Conservation (phyloP, 768 basidiomycete species). For the Boletus tomentosulus region DNA sequence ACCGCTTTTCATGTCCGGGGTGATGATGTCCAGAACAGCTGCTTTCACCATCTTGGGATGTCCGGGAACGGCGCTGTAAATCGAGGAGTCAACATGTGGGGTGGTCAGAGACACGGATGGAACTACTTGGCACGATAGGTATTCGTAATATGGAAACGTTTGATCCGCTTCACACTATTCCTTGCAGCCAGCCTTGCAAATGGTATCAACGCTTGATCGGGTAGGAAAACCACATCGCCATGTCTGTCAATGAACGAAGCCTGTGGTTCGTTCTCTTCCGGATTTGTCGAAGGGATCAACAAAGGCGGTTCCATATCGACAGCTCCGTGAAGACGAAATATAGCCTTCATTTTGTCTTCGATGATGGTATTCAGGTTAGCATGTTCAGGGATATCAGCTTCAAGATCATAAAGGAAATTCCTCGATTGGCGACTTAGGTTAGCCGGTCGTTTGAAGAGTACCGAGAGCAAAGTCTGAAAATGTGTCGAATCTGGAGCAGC, state of each 20-base stretch:
- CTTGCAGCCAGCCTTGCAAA: conserved; percentile 84
- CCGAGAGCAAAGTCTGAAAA: conserved; percentile 70
- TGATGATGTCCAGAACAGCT: conserved; percentile 81
- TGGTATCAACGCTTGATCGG: conserved; percentile 66
- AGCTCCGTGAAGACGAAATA: conserved; percentile 88
- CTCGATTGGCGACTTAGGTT: conserved; percentile 59
- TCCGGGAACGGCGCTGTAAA: conserved; percentile 54
- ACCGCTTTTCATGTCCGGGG: conserved; percentile 61
- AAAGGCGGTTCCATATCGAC: conserved; percentile 83
- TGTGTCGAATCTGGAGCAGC: conserved; percentile 81
- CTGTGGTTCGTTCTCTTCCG: conserved; percentile 59
- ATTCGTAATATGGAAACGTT: conserved; percentile 76
- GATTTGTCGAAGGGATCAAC: conserved; percentile 67
- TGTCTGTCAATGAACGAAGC: conserved; percentile 77
- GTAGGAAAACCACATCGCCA: conserved; percentile 71
- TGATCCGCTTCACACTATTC: conserved; percentile 62
- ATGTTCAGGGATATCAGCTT: conserved; percentile 65
- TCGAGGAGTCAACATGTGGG: conserved; percentile 1
- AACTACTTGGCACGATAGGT: conserved; percentile 65
- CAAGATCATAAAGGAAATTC: conserved; percentile 70
- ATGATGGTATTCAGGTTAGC: conserved; percentile 70
- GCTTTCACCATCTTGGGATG: conserved; percentile 73
- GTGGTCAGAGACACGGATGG: not conserved
- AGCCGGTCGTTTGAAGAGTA: conserved; percentile 72
- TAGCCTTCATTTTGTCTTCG: conserved; percentile 66